phyloP scores from a whole-genome alignment of 768 basidiomycete species.

The Lyophyllum semitale region DNA sequence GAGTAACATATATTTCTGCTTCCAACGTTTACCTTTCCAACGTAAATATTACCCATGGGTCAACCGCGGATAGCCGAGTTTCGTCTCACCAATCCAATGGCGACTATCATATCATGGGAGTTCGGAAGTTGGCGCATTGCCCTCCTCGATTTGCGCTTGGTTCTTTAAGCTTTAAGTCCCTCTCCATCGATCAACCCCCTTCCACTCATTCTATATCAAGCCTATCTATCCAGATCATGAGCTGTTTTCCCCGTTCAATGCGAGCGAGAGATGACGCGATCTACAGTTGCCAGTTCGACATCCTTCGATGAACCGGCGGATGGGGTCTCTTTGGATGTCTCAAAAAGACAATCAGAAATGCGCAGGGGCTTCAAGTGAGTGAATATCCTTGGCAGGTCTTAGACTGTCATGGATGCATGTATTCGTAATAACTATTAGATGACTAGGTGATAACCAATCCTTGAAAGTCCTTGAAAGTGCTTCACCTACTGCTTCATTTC shows the following conservation, averaged over 20 bases:
- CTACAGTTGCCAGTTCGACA: too few relatives aligned
- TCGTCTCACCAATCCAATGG: slow-evolving; percentile 7
- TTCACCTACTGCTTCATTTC: too few relatives aligned
- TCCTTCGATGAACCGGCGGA: too few relatives aligned
- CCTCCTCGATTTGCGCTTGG: background rate
- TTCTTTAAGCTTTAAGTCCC: too few relatives aligned
- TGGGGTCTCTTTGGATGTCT: too few relatives aligned
- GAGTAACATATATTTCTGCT: background rate
- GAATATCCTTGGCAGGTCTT: too few relatives aligned
- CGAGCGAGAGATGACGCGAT: background rate
- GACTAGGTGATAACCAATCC: too few relatives aligned
- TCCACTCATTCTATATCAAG: slow-evolving; percentile 8
- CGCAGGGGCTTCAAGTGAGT: too few relatives aligned
- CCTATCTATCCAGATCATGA: background rate
- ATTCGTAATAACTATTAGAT: too few relatives aligned
- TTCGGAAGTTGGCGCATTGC: slow-evolving; percentile 5
- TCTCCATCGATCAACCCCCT: slow-evolving; percentile 3
- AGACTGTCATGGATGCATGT: too few relatives aligned
- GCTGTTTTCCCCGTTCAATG: background rate
- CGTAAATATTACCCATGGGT: slow-evolving; percentile 1
- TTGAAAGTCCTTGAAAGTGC: too few relatives aligned
- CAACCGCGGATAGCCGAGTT: background rate
- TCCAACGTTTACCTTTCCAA: slow-evolving; percentile 6
- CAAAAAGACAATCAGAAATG: too few relatives aligned
- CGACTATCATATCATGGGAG: slow-evolving; percentile 7